phyloP scores from a whole-genome alignment of 2,329 filamentous ascomycete genomes.

The Apiospora malaysiana region DNA sequence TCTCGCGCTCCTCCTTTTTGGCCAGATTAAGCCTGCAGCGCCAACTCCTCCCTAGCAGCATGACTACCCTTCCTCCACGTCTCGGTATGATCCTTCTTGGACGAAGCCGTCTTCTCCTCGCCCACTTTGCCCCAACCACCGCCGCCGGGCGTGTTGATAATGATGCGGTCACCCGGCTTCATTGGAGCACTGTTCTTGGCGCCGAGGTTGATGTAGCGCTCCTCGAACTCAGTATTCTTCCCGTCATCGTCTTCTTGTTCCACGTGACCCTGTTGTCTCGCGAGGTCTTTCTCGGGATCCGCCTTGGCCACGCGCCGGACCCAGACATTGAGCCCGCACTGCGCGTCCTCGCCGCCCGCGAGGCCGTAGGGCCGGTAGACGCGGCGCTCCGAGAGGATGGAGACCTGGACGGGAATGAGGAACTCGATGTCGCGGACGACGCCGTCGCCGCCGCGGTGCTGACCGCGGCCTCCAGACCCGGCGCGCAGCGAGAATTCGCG shows the following conservation, averaged over 20 bases:
- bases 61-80: constrained; percentile 63
- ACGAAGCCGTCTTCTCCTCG: constrained; percentile 57
- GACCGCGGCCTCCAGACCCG: constrained; percentile 65
- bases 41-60: constrained; percentile 61
- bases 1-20: neutral
- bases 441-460: constrained; percentile 71
- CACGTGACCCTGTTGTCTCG: constrained; percentile 28
- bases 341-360: constrained; percentile 79
- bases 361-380: constrained; percentile 81
- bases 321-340: constrained; percentile 87
- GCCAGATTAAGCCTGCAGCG: constrained; percentile 54
- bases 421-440: constrained; percentile 77
- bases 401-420: constrained; percentile 72
- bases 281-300: constrained; percentile 49
- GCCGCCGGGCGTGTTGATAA: constrained; percentile 78
- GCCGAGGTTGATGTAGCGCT: constrained; percentile 73
- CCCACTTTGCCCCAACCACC: constrained; percentile 75
- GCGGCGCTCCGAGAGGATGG: constrained; percentile 74
- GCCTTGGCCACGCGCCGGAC: constrained; percentile 71
- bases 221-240: constrained; percentile 52
- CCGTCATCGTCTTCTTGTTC: constrained; percentile 39
- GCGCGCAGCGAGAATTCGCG: constrained; percentile 67
- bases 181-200: constrained; percentile 82
- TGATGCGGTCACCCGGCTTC: constrained; percentile 77
- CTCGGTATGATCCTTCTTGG: constrained; percentile 59